phyloP scores from a whole-genome alignment of 805 yeast species.

The Brettanomyces custersianus region DNA sequence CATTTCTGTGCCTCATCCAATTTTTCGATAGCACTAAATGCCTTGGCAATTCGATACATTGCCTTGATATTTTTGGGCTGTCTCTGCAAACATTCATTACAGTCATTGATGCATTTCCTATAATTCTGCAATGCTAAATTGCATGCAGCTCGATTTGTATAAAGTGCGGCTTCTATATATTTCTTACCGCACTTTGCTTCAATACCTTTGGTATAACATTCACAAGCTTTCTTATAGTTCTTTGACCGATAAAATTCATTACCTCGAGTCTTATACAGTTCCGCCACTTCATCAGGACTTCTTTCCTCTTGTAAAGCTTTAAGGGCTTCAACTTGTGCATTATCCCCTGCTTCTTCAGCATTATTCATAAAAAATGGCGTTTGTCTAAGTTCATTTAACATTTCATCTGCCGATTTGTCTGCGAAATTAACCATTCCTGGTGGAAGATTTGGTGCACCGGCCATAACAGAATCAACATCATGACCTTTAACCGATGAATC shows the following conservation, averaged over 20 bases:
- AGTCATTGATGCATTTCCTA: constrained; percentile 79
- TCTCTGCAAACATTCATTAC: constrained; percentile 55
- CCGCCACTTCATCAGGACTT: constrained; percentile 85
- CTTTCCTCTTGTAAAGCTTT: constrained; percentile 92
- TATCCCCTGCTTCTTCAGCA: constrained; percentile 71
- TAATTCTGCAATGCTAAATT: constrained; percentile 79
- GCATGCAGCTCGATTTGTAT: constrained; percentile 83
- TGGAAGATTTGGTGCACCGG: constrained; percentile 67
- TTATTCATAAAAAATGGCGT: constrained; percentile 93
- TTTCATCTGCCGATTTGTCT: constrained; percentile 64
- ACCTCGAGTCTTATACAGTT: constrained; percentile 86
- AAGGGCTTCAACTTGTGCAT: constrained; percentile 73
- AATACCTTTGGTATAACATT: constrained; percentile 71
- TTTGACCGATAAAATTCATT: constrained; percentile 74
- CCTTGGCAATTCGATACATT: constrained; percentile 73
- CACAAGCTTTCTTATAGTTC: constrained; percentile 68
- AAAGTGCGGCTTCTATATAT: constrained; percentile 52
- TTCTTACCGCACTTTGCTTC: constrained; percentile 55
- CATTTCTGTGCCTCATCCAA: constrained; percentile 66
- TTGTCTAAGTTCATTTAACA: constrained; percentile 67
- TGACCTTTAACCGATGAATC: too few relatives aligned
- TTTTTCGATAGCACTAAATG: constrained; percentile 59
- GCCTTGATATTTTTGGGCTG: constrained; percentile 78
- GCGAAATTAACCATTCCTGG: constrained; percentile 67
- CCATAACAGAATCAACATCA: too few relatives aligned